phyloP scores from a whole-genome alignment of 768 basidiomycete species.

The Leccinum imitatum region DNA sequence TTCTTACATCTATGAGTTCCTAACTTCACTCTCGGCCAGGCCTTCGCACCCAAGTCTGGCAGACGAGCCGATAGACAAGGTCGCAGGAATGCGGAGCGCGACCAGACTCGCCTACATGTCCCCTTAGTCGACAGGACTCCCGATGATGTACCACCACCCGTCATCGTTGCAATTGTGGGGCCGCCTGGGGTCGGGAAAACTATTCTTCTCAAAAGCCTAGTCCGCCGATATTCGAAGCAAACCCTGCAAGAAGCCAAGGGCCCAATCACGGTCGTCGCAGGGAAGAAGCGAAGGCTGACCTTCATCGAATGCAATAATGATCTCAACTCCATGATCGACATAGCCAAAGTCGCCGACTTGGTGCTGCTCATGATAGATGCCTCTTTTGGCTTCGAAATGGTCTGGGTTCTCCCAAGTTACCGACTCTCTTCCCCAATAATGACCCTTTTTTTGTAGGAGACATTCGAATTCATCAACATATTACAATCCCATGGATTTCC shows the following conservation, averaged over 20 bases:
- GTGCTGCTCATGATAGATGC: conserved; percentile 97
- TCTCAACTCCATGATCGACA: conserved; percentile 97
- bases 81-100: conserved; percentile 86
- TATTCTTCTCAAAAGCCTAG: conserved; percentile 87
- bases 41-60: conserved; percentile 91
- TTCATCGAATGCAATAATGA: conserved; percentile 98
- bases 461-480: conserved; percentile 97
- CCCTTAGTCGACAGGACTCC: conserved; percentile 95
- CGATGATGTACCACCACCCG: conserved; percentile 86
- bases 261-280: conserved; percentile 91
- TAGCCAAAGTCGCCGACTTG: conserved; percentile 95
- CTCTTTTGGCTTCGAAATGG: conserved; percentile 99
- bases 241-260: conserved; percentile 87
- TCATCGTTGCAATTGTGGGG: conserved; percentile 93
- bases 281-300: conserved; percentile 91
- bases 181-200: conserved; percentile 98
- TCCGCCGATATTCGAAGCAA: conserved; percentile 92
- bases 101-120: conserved; percentile 94
- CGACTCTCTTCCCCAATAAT: neutral
- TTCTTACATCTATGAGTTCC: neutral
- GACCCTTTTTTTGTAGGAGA: conserved; percentile 63
- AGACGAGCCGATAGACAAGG: conserved; percentile 87
- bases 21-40: conserved; percentile 37
- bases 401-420: conserved; percentile 35
- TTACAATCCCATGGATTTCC: conserved; percentile 98